Percentiles rank a stretch among this genome's conserved stretches.
Conservation (phyloP, 192 early-diverging fungal species). For the Pecoramyces ruminantium region DNA sequence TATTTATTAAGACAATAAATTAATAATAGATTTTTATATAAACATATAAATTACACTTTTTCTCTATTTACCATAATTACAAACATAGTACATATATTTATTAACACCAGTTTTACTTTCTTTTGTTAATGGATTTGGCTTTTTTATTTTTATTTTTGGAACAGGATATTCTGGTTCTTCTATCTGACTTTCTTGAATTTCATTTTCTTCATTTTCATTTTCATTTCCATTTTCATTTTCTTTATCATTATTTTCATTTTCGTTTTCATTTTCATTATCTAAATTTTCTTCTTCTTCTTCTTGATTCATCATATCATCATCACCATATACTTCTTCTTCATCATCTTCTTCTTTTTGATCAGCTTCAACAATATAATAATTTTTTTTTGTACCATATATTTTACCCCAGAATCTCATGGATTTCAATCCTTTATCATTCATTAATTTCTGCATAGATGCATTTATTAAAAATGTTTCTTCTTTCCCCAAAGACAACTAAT, state of each 20-base stretch:
- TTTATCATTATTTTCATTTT: constrained; percentile 16
- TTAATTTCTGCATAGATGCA: constrained; percentile 28
- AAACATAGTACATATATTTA: constrained; percentile 42
- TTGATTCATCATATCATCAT: constrained; percentile 9
- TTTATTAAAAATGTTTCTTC: constrained; percentile 36
- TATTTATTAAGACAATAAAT: no score
- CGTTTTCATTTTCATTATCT: background rate
- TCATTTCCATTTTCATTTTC: background rate
- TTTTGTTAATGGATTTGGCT: constrained; percentile 10
- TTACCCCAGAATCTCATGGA: constrained; percentile 41
- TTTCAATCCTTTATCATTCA: constrained; percentile 26
- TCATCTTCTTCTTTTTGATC: constrained; percentile 23
- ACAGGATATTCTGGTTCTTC: background rate
- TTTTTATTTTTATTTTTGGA: constrained; percentile 19
- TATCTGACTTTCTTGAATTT: background rate
- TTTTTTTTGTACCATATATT: constrained; percentile 12
- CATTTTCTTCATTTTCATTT: background rate
- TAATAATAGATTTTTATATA: no score
- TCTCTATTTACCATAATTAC: constrained; percentile 17
- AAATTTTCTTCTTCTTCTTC: constrained; percentile 7
- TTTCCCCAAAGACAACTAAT: constrained; percentile 26
- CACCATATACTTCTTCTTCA: constrained; percentile 23
- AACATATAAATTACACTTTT: no score
- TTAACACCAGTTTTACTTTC: constrained; percentile 30
- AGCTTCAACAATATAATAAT: constrained; percentile 37